Base-by-base conservation (phyloP, 2,329 filamentous ascomycete species). In the Diaporthe humulicola region DNA sequence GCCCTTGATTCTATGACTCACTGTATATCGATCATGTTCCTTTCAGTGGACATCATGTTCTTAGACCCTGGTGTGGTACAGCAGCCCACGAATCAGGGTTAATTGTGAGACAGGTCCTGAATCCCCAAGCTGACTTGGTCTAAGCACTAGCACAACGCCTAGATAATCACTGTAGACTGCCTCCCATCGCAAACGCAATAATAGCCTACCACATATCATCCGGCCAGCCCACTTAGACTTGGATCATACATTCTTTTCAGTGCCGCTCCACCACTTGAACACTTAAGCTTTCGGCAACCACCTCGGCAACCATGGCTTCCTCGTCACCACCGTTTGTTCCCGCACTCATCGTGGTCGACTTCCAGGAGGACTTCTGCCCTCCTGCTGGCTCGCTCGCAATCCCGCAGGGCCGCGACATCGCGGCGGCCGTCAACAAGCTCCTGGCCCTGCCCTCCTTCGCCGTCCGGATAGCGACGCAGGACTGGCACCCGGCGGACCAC, bases 361-460 rank as follows among this genome's bases (percentile, higher is more conserved):
- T 98, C 81, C 97, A 98, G 84, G 93, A 98, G 83, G 96, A 98
- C 86, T 98, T 98, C 83, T 98, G 95, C 83, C 94, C 94, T 75
- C 95, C 96, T 17, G 90, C 93, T 77, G 97, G 96, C 77, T 88
- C 94, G n/a, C 92, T 99, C 69, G 93, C 95, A 42, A 95, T 98
- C n/a, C 81, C 90, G 72, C 86, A 89, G 67, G 97, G 93, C 77
- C 93, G 95, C 77, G 85, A 90, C 77, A 92, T 98, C 75, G 89
- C 93, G 12, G 88, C 91, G 3, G 78, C 88, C 25, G 89, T 98
- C 85, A 98, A 98, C 87, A 78, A 85, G 66, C 92, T 98, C 60
- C 90, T 98, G 73, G 78, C 84, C 6, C 87, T 93, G 33, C 92
- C 93, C 7, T 90, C 91, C 61, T 97, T 98, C 81, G 84, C 86